A percentile compares a stretch with the other conserved stretches of the same genome.
Conservation (phyloP, 495 filamentous ascomycete species). For the Acidomyces sp. region DNA sequence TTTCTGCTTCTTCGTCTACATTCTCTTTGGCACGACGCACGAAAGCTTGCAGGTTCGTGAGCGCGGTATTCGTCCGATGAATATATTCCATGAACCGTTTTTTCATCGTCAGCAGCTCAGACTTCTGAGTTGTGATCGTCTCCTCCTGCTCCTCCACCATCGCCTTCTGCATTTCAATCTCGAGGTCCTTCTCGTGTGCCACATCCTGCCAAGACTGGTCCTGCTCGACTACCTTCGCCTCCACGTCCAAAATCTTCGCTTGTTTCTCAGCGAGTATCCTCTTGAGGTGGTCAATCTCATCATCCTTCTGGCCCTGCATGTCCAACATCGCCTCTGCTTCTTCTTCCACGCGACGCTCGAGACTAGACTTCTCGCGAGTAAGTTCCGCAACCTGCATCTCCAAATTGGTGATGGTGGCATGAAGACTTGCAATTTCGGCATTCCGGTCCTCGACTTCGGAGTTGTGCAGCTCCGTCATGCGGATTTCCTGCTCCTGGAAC, state of each 20-base stretch:
- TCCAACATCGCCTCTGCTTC: conserved; percentile 19
- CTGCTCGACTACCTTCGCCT: conserved; percentile 8
- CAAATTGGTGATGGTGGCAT: not conserved
- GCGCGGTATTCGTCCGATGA: not conserved
- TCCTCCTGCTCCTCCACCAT: not conserved
- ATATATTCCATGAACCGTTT: conserved; percentile 8
- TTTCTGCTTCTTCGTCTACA: conserved; percentile 5
- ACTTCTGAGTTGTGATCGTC: not conserved
- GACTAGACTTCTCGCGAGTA: conserved; percentile 2
- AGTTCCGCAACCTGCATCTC: conserved; percentile 2
- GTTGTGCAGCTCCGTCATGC: conserved; percentile 3
- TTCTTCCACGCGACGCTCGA: conserved; percentile 17
- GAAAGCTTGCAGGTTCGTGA: conserved; percentile 2
- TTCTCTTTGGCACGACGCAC: conserved; percentile 1
- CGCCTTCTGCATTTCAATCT: conserved; percentile 3
- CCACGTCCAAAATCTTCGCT: conserved; percentile 11
- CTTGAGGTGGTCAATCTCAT: conserved; percentile 13
- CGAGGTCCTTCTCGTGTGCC: conserved; percentile 5
- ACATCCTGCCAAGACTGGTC: conserved; percentile 14
- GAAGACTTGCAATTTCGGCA: conserved; percentile 7
- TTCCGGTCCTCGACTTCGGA: conserved; percentile 17
- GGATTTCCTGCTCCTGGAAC: conserved; percentile 1
- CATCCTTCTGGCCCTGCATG: conserved; percentile 8
- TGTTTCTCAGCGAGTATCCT: conserved; percentile 12
- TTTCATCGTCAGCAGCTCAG: not conserved